Percentiles rank a stretch among this genome's conserved stretches.
phyloP scores from a whole-genome alignment of 768 basidiomycete genomes.

The Hemileccinum rubropunctum region DNA sequence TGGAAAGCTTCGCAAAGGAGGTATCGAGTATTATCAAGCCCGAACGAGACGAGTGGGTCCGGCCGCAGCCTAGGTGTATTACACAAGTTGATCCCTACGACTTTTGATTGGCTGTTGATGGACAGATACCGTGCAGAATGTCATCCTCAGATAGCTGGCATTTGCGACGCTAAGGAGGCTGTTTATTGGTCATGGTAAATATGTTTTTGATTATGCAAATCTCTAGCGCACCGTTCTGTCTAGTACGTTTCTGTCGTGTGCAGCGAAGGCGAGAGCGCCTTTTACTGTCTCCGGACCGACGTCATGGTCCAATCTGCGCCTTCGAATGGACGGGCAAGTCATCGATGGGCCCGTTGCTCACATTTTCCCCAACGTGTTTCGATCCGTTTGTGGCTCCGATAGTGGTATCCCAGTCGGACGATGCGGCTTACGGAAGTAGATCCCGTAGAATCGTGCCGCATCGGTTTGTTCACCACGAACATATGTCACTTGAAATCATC shows the following conservation, averaged over 20 bases:
- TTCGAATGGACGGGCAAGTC: conserved; percentile 26
- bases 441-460: too few species aligned
- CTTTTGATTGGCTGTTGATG: too few species aligned
- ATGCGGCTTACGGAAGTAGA: too few species aligned
- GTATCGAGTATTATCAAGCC: not conserved
- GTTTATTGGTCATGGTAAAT: too few species aligned
- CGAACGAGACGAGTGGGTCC: not conserved
- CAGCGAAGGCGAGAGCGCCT: conserved; percentile 28
- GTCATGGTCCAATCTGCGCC: conserved; percentile 19
- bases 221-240: conserved; percentile 19
- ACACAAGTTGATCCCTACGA: too few species aligned
- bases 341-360: conserved; percentile 16
- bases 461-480: too few species aligned
- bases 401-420: not conserved
- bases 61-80: conserved; percentile 10
- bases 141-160: too few species aligned
- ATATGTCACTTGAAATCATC: too few species aligned
- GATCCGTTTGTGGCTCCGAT: conserved; percentile 19
- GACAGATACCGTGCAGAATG: too few species aligned
- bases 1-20: too few species aligned
- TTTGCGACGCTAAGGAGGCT: too few species aligned
- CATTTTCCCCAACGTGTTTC: conserved; percentile 18
- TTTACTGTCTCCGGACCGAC: conserved; percentile 26
- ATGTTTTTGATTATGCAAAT: too few species aligned
- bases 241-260: conserved; percentile 31